Conservation (phyloP, 306 rosid species). For the Fragaria nilgerrensis region DNA sequence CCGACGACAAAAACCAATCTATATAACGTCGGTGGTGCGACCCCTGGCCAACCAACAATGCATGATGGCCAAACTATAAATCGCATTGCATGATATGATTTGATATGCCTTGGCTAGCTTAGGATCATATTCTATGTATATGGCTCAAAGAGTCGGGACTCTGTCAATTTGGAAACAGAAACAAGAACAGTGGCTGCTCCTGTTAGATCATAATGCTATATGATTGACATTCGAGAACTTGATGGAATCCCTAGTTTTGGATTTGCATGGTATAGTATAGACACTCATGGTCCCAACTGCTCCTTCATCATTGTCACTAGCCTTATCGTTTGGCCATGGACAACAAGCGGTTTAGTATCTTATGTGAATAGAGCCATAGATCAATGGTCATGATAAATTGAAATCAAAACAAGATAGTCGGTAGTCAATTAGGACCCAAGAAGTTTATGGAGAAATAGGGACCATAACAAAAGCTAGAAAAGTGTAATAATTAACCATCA, state of each 20-base stretch:
- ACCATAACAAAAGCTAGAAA: neutral
- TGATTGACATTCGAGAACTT: neutral
- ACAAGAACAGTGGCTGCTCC: conserved; percentile 3
- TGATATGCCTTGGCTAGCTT: neutral
- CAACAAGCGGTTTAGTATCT: conserved; percentile 14
- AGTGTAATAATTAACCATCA: too few relatives aligned
- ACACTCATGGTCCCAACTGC: conserved; percentile 48
- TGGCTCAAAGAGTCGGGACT: neutral
- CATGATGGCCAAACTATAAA: neutral
- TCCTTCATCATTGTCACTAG: conserved; percentile 11
- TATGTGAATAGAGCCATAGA: neutral
- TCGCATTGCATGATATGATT: neutral
- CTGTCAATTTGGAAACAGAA: neutral
- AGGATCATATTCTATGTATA: neutral
- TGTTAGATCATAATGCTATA: neutral
- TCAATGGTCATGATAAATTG: neutral
- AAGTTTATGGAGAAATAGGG: neutral
- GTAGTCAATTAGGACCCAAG: neutral
- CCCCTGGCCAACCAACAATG: conserved; percentile 41
- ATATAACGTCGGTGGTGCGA: conserved; percentile 39
- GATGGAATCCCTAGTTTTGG: conserved; percentile 24
- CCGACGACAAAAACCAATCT: neutral
- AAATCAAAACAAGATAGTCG: neutral
- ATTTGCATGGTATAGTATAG: conserved; percentile 37
- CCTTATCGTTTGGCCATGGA: neutral